phyloP scores from a whole-genome alignment of 176 grass and related monocot genomes.

The Calamus simplicifolius region DNA sequence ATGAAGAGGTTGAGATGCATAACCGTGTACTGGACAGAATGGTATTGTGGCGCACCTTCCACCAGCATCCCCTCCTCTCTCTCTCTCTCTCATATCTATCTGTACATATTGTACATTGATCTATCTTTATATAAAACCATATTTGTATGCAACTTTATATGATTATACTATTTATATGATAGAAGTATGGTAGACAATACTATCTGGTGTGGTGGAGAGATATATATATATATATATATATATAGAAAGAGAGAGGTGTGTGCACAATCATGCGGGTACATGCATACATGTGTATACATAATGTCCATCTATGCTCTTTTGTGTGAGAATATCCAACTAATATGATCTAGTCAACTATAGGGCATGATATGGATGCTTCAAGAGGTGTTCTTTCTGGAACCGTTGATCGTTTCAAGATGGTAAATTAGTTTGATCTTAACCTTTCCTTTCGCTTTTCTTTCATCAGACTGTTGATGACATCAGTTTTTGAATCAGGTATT shows the following conservation, averaged over 20 bases:
- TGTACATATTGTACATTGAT: too few relatives aligned
- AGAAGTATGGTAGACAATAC: too few relatives aligned
- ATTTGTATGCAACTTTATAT: too few relatives aligned
- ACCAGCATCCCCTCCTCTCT: not conserved
- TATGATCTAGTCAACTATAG: constrained; percentile 18
- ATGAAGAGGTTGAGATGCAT: constrained; percentile 86
- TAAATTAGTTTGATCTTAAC: constrained; percentile 15
- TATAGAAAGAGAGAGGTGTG: too few relatives aligned
- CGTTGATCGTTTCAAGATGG: constrained; percentile 76
- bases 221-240: too few relatives aligned
- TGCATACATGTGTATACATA: too few relatives aligned
- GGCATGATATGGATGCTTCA: constrained; percentile 86
- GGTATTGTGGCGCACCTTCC: constrained; percentile 29
- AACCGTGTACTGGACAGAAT: constrained; percentile 76
- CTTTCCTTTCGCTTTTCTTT: not conserved
- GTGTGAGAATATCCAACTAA: not conserved
- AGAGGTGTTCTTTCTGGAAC: constrained; percentile 84
- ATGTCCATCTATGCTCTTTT: too few relatives aligned
- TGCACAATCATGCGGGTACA: too few relatives aligned
- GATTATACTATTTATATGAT: too few relatives aligned
- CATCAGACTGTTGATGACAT: not conserved
- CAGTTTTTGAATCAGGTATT: constrained; percentile 43
- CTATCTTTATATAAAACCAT: too few relatives aligned
- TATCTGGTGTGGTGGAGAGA: too few relatives aligned
- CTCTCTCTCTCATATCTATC: constrained; percentile 2